Percentiles rank a stretch among this genome's conserved stretches.
Conservation (phyloP, 768 basidiomycete genomes). For the Guyanaporus albipodus region DNA sequence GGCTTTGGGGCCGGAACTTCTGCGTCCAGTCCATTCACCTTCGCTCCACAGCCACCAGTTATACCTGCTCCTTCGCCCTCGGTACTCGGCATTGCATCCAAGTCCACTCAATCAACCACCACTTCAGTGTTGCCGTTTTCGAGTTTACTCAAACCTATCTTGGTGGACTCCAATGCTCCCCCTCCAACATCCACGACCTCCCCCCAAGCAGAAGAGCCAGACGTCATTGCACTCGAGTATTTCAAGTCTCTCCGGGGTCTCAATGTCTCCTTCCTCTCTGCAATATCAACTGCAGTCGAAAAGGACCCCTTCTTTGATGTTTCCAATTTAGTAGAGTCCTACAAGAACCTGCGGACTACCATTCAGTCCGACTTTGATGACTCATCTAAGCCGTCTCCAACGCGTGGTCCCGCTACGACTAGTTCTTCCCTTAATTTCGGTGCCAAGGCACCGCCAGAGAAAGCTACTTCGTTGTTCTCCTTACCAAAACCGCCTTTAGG, state of each 20-base stretch:
- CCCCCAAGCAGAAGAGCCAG: conserved; percentile 24
- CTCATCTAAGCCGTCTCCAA: conserved; percentile 18
- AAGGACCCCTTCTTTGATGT: conserved; percentile 71
- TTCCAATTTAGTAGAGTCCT: conserved; percentile 50
- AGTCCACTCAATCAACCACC: conserved; percentile 11
- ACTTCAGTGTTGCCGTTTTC: conserved; percentile 20
- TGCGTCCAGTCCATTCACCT: conserved; percentile 37
- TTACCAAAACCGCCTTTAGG: conserved; percentile 36
- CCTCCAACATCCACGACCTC: conserved; percentile 17
- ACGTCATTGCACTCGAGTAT: conserved; percentile 45
- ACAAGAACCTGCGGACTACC: conserved; percentile 51
- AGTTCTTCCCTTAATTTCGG: conserved; percentile 12
- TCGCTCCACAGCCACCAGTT: conserved; percentile 30
- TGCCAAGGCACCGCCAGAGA: conserved; percentile 14
- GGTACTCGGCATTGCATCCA: conserved; percentile 7
- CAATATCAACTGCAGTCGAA: conserved; percentile 54
- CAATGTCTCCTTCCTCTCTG: conserved; percentile 61
- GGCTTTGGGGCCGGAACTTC: conserved; percentile 45
- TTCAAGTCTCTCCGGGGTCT: conserved; percentile 71
- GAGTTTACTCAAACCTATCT: not conserved
- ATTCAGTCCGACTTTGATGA: conserved; percentile 55
- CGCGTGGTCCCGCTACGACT: conserved; percentile 4
- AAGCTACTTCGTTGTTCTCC: conserved; percentile 11
- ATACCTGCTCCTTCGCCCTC: conserved; percentile 10
- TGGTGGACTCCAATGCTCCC: conserved; percentile 28